phyloP scores from a whole-genome alignment of 2,329 filamentous ascomycete species.

The Sarocladiaceae sp. region DNA sequence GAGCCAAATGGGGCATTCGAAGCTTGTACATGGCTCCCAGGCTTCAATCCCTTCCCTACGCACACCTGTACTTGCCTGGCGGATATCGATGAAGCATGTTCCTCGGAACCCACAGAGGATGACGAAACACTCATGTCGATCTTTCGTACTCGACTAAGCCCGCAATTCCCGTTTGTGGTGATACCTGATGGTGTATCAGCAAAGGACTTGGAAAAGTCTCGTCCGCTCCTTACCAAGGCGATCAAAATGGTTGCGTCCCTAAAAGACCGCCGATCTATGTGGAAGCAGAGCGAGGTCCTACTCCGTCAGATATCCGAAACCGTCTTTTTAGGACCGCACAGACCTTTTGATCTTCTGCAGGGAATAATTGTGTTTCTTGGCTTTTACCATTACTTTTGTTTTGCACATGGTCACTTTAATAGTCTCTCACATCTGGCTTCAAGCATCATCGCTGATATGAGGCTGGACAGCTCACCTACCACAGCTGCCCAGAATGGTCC shows the following conservation, averaged over 20 bases:
- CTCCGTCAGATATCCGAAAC: slow-evolving; percentile 11
- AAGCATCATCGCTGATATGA: slow-evolving; percentile 13
- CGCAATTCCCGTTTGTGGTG: slow-evolving; percentile 13
- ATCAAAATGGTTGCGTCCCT: slow-evolving; percentile 13
- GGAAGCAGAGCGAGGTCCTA: slow-evolving; percentile 10
- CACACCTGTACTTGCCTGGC: slow-evolving; percentile 12
- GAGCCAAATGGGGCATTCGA: slow-evolving; percentile 9
- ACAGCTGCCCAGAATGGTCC: slow-evolving; percentile 10
- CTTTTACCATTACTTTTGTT: slow-evolving; percentile 14
- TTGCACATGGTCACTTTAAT: slow-evolving; percentile 13
- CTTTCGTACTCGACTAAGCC: slow-evolving; percentile 12
- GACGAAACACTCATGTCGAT: slow-evolving; percentile 12
- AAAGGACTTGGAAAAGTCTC: slow-evolving; percentile 10
- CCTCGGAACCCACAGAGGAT: slow-evolving; percentile 9
- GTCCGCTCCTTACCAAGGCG: slow-evolving; percentile 12
- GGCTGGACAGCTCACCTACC: slow-evolving; percentile 11
- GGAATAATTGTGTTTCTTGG: slow-evolving; percentile 12
- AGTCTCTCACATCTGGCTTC: slow-evolving; percentile 12
- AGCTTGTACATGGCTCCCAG: slow-evolving; percentile 10
- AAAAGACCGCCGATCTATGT: slow-evolving; percentile 12
- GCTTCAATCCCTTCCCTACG: slow-evolving; percentile 11
- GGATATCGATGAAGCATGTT: slow-evolving; percentile 11
- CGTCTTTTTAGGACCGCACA: slow-evolving; percentile 10
- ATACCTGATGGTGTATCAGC: slow-evolving; percentile 11
- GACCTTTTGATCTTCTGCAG: slow-evolving; percentile 12